Percentiles rank a stretch among this genome's conserved stretches.
Conservation (phyloP, 2,329 filamentous ascomycete genomes). For the Falciphora oryzae region DNA sequence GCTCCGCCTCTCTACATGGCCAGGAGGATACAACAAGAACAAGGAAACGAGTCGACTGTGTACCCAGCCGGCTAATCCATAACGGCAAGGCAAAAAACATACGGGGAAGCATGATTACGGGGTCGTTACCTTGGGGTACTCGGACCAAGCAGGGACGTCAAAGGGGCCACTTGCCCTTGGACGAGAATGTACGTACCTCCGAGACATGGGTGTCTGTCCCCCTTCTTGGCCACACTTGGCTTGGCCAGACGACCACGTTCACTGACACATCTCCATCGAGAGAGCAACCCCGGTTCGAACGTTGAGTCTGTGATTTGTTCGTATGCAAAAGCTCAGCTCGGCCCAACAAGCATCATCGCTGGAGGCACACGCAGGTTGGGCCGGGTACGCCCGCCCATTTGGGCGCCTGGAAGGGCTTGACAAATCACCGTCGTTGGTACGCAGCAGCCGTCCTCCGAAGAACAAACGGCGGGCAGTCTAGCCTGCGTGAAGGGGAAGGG, state of each 20-base stretch:
- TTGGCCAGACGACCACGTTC: not conserved
- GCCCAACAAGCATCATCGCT: not conserved
- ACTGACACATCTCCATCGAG: not conserved
- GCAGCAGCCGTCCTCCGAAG: not conserved
- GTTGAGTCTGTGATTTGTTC: not conserved
- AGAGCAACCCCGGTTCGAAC: not conserved
- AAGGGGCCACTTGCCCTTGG: not conserved
- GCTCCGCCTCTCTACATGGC: not conserved
- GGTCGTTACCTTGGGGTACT: not conserved
- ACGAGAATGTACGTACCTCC: not conserved
- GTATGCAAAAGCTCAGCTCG: not conserved
- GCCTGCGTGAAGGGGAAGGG: not conserved
- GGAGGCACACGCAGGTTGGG: not conserved
- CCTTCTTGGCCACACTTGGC: not conserved
- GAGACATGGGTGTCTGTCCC: not conserved
- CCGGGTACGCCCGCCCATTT: not conserved
- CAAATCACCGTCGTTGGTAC: no score
- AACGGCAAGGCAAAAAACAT: not conserved
- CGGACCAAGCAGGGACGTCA: not conserved
- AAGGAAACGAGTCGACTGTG: not conserved
- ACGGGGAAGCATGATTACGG: not conserved
- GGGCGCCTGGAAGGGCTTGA: no score
- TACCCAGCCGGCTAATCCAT: no score
- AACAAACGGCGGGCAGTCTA: not conserved
- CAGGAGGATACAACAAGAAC: not conserved